phyloP scores from a whole-genome alignment of 495 filamentous ascomycete species.

The Sordaria brevicollis region DNA sequence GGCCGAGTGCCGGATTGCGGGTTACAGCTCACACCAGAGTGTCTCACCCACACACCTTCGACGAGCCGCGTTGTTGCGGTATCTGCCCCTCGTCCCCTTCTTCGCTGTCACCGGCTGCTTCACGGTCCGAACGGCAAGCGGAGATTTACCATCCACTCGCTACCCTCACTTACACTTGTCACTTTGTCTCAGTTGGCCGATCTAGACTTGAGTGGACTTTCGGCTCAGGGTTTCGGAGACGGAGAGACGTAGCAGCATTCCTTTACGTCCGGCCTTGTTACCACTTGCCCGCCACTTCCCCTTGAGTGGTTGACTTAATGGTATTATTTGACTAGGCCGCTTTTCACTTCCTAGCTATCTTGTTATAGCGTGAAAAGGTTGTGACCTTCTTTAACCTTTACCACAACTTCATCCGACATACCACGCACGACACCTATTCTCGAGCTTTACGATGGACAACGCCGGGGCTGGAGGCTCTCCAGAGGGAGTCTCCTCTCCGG shows the following conservation, averaged over 20 bases:
- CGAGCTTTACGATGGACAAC: constrained; percentile 3
- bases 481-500: neutral
- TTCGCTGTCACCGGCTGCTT: neutral
- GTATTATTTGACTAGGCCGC: neutral
- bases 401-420: neutral
- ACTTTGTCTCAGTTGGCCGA: neutral
- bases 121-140: neutral
- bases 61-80: neutral
- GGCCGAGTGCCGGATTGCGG: neutral
- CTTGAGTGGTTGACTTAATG: neutral
- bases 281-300: neutral
- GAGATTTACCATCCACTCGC: constrained; percentile 1
- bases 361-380: neutral
- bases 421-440: neutral
- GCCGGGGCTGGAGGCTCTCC: neutral
- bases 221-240: neutral
- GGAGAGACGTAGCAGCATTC: neutral
- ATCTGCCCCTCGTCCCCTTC: neutral
- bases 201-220: neutral
- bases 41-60: neutral
- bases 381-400: neutral
- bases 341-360: neutral
- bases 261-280: neutral
- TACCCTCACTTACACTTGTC: neutral
- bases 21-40: neutral